Evolutionary conservation across 1,284 basidiomycete species (phyloP), one percentile per base, ranked within the genome.

Genomic region (Ceratobasidium sp.): DNA sequence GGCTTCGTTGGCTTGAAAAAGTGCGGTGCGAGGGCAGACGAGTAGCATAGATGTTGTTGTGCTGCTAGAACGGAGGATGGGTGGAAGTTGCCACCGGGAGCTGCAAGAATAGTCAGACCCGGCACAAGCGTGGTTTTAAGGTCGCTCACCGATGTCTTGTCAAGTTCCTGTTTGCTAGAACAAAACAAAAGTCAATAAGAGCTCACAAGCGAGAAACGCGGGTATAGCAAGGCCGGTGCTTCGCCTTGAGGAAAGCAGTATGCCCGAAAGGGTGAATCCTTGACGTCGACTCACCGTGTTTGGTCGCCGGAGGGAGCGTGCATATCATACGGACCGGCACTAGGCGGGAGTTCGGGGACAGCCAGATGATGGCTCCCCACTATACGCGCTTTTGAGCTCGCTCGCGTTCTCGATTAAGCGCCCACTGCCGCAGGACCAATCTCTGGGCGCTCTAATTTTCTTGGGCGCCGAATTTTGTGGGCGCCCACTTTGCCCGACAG

Each of bases 171-270:
- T 35, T n/a, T n/a, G 62, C 13, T 14, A 30, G 21, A 35, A 43
- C 28, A 49, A 47, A 67, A 67, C 44, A 67, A 38, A 67, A 18
- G 63, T 67, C 63, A 67, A 67, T 67, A 67, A 67, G 49, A 23
- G 18, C 52, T 38, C 49, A 41, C 44, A 30, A 32, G 21, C 16
- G 11, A 44, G 35, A 64, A 62, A 41, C 59, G 26, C 35, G 41
- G 28, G n/a, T n/a, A n/a, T n/a, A n/a, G n/a, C n/a, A n/a, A n/a
- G n/a, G n/a, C 44, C 35, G 35, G 30, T n/a, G 35, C 58, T 9
- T n/a, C n/a, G 58, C 38, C 16, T 44, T 14, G 14, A 44, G 62
- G 62, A 47, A 13, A 50, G 23, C n/a, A n/a, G n/a, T n/a, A 52
- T 52, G 26, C 49, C 49, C 49, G 49, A 52, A 23, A 52, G 21